Conservation (phyloP, 2,329 filamentous ascomycete genomes). For the Ascochyta fabae region DNA sequence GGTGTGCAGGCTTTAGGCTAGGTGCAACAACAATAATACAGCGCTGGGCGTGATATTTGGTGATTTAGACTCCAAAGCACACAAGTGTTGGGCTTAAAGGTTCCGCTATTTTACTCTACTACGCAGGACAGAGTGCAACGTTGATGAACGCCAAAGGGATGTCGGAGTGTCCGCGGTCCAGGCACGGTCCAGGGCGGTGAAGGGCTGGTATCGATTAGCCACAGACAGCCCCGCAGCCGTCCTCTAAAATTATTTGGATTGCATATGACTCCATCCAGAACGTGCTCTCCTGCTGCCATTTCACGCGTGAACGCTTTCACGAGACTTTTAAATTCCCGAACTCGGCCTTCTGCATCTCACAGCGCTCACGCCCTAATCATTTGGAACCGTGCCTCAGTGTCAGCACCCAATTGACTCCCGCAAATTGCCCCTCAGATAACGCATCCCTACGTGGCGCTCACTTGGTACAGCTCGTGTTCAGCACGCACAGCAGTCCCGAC, state of each 20-base stretch:
- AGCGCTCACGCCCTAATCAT: background rate
- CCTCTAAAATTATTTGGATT: slow-evolving; percentile 12
- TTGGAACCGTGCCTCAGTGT: slow-evolving; percentile 7
- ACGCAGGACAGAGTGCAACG: too few species aligned
- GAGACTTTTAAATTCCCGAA: background rate
- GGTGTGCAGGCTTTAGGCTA: too few species aligned
- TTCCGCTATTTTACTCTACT: too few species aligned
- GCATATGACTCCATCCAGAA: slow-evolving; percentile 15
- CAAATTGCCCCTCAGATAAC: slow-evolving; percentile 15
- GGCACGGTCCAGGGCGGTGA: slow-evolving; percentile 2
- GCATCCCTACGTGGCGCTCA: slow-evolving; percentile 17
- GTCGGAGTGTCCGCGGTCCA: too few species aligned
- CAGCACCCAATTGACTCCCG: slow-evolving; percentile 11
- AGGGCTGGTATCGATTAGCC: slow-evolving; percentile 12
- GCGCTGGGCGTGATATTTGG: too few species aligned
- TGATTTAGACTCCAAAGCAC: too few species aligned
- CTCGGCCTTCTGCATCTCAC: background rate
- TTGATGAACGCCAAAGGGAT: too few species aligned
- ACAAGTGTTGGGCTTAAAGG: too few species aligned
- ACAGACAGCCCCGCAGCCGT: background rate
- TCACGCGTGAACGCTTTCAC: background rate
- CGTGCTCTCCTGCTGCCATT: background rate
- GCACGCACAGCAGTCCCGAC: slow-evolving; percentile 19
- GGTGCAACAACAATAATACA: too few species aligned
- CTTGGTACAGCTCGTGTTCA: slow-evolving; percentile 10